phyloP scores from a whole-genome alignment of 176 grass and related monocot genomes.

The Cenchrus americanus region DNA sequence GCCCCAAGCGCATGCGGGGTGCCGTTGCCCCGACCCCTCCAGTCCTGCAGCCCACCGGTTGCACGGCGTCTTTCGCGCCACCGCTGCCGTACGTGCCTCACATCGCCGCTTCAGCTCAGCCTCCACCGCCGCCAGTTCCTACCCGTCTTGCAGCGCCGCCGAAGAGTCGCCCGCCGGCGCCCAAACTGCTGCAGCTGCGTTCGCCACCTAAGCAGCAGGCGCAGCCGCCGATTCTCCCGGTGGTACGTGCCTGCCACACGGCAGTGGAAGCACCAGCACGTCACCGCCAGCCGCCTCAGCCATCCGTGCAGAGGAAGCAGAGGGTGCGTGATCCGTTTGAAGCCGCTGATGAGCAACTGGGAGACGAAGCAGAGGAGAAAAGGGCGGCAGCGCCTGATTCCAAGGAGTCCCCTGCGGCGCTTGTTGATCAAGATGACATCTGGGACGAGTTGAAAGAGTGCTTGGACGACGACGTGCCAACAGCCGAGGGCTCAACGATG shows the following conservation, averaged over 20 bases:
- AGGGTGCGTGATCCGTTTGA: not conserved
- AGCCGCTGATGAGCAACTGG: not conserved
- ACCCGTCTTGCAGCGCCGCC: not conserved
- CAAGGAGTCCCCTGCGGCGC: not conserved
- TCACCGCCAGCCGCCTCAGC: not conserved
- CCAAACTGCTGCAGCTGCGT: not conserved
- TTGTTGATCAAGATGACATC: not conserved
- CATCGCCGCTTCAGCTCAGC: not conserved
- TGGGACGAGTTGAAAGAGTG: too few species aligned
- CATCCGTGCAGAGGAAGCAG: not conserved
- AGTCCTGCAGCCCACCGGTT: not conserved
- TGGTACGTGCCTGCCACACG: too few species aligned
- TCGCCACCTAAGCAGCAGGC: not conserved
- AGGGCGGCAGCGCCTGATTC: too few species aligned
- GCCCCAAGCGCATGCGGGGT: not conserved
- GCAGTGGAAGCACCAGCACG: not conserved
- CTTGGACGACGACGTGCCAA: not conserved
- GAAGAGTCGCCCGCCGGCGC: too few species aligned
- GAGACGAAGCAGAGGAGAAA: not conserved
- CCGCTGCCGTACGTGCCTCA: not conserved
- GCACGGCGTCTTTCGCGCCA: not conserved
- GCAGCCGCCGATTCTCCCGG: not conserved
- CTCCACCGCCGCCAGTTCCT: not conserved
- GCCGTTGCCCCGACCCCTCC: not conserved
- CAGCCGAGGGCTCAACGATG: not conserved